Conservation (phyloP, 768 basidiomycete species). For the Boletus sp. region DNA sequence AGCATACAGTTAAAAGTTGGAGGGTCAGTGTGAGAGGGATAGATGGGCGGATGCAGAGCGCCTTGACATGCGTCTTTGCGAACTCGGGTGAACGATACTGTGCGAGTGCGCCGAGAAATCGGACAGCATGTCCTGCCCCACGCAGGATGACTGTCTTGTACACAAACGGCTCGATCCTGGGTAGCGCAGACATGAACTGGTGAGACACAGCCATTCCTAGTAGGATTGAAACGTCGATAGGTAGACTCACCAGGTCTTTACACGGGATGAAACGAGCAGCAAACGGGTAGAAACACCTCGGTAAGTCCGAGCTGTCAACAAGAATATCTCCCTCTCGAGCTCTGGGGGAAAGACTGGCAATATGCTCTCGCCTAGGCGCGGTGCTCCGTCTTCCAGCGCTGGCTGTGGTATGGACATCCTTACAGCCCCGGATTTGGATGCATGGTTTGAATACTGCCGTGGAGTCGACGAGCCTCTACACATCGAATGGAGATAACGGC, state of each 20-base stretch:
- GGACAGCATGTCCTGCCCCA: constrained; percentile 1
- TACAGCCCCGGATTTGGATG: neutral
- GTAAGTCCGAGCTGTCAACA: constrained; percentile 7
- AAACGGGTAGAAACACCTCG: constrained; percentile 9
- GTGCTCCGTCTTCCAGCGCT: neutral
- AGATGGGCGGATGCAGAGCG: constrained; percentile 17
- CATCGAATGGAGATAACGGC: too few relatives aligned
- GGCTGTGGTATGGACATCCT: neutral
- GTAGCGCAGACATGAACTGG: too few relatives aligned
- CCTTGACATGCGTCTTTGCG: constrained; percentile 7
- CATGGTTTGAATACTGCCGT: neutral
- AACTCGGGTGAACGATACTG: constrained; percentile 10
- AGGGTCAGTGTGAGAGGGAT: constrained; percentile 3
- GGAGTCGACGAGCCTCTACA: too few relatives aligned
- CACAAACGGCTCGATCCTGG: constrained; percentile 23
- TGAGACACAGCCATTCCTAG: neutral
- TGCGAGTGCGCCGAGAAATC: constrained; percentile 10
- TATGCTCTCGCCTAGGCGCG: neutral
- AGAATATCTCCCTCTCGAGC: constrained; percentile 20
- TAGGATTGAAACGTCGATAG: neutral
- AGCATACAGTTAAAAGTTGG: constrained; percentile 9
- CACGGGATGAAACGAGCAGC: constrained; percentile 18
- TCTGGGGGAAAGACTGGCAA: constrained; percentile 18
- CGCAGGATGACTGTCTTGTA: constrained; percentile 20
- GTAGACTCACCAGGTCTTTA: constrained; percentile 15